Conservation (phyloP, 2,329 filamentous ascomycete genomes). For the Parasarocladium wereldwijsianum region DNA sequence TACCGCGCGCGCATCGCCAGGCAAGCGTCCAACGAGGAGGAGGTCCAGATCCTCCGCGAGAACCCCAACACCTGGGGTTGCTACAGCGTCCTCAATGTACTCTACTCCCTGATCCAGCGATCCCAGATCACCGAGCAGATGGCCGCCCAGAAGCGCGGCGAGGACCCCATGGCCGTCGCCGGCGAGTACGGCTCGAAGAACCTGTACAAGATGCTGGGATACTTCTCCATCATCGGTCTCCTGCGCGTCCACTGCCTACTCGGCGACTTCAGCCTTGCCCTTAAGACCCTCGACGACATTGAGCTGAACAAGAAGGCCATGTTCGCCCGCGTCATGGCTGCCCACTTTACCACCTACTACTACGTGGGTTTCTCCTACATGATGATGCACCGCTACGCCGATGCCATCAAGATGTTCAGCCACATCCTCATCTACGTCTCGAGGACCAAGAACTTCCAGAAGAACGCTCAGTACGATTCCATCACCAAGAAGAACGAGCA, state of each 20-base stretch:
- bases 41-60: constrained; percentile 79
- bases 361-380: constrained; percentile 99
- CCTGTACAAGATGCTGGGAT: constrained; percentile 95
- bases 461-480: constrained; percentile 94
- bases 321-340: constrained; percentile 98
- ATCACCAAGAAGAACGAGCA: constrained; percentile 99
- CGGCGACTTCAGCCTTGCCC: constrained; percentile 91
- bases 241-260: constrained; percentile 91
- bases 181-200: constrained; percentile 92
- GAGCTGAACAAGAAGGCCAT: constrained; percentile 99
- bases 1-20: constrained; percentile 88
- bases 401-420: constrained; percentile 99
- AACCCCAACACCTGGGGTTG: constrained; percentile 99
- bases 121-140: constrained; percentile 98
- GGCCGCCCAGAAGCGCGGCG: constrained; percentile 82
- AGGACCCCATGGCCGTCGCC: constrained; percentile 75
- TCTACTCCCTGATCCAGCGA: constrained; percentile 96
- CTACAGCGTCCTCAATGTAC: constrained; percentile 97
- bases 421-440: constrained; percentile 99
- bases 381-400: constrained; percentile 99
- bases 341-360: constrained; percentile 99
- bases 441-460: constrained; percentile 99
- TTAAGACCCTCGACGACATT: constrained; percentile 98
- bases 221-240: constrained; percentile 97
- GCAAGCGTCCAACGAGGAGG: constrained; percentile 73